Conservation (phyloP, 2,329 filamentous ascomycete species). For the Sporothrix protearum region DNA sequence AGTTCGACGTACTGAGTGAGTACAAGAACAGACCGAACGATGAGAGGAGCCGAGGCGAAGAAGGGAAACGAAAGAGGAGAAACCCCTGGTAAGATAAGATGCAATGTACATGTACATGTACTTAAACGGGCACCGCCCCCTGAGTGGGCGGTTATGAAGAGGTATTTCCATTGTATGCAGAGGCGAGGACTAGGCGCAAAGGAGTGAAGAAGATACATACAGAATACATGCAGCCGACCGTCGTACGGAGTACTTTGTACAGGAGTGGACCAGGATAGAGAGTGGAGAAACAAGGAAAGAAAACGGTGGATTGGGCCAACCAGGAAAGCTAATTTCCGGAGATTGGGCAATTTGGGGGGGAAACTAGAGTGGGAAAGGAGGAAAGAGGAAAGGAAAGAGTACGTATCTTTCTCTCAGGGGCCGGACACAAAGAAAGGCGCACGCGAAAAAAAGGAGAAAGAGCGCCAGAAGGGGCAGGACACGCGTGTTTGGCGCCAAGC, state of each 20-base stretch:
- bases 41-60: not conserved
- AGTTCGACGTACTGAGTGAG: too few species aligned
- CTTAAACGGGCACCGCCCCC: too few species aligned
- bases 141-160: not conserved
- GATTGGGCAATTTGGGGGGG: slow-evolving; percentile 3
- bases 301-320: slow-evolving; percentile 10
- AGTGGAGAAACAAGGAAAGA: not conserved
- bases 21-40: too few species aligned
- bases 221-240: not conserved
- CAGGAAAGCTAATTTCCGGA: slow-evolving; percentile 4
- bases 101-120: too few species aligned
- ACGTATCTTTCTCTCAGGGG: not conserved
- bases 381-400: too few species aligned
- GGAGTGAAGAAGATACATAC: not conserved
- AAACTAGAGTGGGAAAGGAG: not conserved
- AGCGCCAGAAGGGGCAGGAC: not conserved
- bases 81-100: not conserved
- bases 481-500: slow-evolving; percentile 10
- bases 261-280: not conserved
- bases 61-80: not conserved
- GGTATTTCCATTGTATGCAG: not conserved
- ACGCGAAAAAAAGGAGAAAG: not conserved
- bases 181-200: not conserved
- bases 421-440: not conserved
- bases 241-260: not conserved